A percentile compares a stretch with the other conserved stretches of the same genome.
These are phyloP conservation scores for Mucor irregularis DNA, from an alignment of 371 early-diverging fungal genomes.

Conservation along the genomic window DNA sequence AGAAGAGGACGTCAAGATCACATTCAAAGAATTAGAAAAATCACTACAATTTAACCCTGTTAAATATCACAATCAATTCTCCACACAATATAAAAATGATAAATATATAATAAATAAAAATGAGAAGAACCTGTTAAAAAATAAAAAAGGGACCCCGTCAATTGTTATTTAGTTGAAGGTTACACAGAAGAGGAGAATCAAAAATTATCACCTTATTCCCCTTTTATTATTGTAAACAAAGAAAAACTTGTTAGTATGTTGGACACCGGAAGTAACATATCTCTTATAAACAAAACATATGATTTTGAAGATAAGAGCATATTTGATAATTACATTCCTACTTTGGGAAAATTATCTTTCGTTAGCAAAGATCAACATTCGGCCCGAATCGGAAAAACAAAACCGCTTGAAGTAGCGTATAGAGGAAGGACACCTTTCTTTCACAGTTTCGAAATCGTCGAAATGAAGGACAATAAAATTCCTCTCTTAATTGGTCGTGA, in stretches of 20 bases:
- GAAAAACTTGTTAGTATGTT: background rate
- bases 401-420: background rate
- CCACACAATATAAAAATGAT: too few species aligned
- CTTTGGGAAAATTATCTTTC: background rate
- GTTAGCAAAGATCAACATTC: background rate
- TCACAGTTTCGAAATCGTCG: background rate
- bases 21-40: too few species aligned
- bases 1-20: too few species aligned
- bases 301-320: conserved; percentile 1
- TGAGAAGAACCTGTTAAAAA: too few species aligned
- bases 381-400: background rate
- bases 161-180: background rate
- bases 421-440: background rate
- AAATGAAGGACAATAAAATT: background rate
- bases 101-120: too few species aligned
- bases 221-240: background rate
- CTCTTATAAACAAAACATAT: background rate
- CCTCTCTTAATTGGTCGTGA: background rate
- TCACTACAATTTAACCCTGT: too few species aligned
- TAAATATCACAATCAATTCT: too few species aligned
- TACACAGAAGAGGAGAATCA: background rate
- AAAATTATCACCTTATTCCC: background rate
- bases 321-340: background rate
- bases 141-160: too few species aligned
- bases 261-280: background rate